These are phyloP conservation scores for Echinosophora koreensis DNA, from an alignment of 306 rosid species.

Conservation along the genomic window DNA sequence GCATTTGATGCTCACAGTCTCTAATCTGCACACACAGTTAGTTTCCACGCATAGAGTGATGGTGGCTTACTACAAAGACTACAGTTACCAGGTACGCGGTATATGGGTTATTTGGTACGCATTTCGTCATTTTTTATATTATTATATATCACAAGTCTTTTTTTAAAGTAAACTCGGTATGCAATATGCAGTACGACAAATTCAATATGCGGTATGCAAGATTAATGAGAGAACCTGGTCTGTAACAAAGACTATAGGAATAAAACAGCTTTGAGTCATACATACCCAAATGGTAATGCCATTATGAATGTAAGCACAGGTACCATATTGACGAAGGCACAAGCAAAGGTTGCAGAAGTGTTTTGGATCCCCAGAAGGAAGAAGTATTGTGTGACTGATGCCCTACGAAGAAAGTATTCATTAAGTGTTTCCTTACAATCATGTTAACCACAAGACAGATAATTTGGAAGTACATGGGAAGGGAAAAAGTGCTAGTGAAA, in stretches of 20 bases:
- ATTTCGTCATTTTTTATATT: too few relatives aligned
- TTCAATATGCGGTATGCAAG: too few relatives aligned
- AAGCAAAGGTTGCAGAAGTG: slow-evolving; percentile 90
- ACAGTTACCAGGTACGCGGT: not conserved
- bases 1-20: slow-evolving; percentile 74
- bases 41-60: slow-evolving; percentile 19
- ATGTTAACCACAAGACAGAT: slow-evolving; percentile 22
- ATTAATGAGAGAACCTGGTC: too few relatives aligned
- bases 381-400: slow-evolving; percentile 83
- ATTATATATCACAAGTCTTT: too few relatives aligned
- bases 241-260: not conserved
- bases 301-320: slow-evolving; percentile 79
- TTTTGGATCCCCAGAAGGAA: slow-evolving; percentile 89
- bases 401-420: slow-evolving; percentile 55
- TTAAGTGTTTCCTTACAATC: not conserved
- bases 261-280: not conserved
- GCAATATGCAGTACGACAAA: too few relatives aligned
- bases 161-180: too few relatives aligned
- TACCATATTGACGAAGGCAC: slow-evolving; percentile 86
- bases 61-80: not conserved
- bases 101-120: too few relatives aligned
- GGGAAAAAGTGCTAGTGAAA: not conserved
- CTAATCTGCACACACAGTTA: slow-evolving; percentile 56
- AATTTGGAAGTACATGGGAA: not conserved
- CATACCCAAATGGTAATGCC: slow-evolving; percentile 90